Evolutionary conservation across 2,329 filamentous ascomycete genomes (phyloP), one percentile per base, ranked within the genome.

Genomic region (Verticillium isaacii): DNA sequence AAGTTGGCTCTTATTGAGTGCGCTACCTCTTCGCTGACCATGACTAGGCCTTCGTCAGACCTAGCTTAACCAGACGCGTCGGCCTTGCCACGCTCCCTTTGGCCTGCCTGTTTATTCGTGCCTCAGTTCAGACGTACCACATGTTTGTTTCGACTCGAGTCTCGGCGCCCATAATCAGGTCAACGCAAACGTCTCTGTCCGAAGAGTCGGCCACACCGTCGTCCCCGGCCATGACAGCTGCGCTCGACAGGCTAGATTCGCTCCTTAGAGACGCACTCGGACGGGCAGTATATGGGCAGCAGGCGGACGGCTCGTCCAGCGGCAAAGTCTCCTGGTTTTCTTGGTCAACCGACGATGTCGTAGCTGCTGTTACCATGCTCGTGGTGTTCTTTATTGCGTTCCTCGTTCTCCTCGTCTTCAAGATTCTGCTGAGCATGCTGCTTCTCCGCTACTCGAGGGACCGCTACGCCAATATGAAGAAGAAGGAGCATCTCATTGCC

Each of bases 61-160:
- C 95, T 32, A 94, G 96, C 29, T 80, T 99, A 2, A 97, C 92
- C 4, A 91, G 93, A 62, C 87, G 95, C 19, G 85, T 99, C 0
- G 95, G 95, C 1, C 81, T 99, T 1, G 95, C 95, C 0, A 89
- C 98, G 34, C 90, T 99, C 56, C 95, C 95, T 0, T 82, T 99
- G 0, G 94, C 93, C 1, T 98, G 93, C 68, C 87, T 99, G 57
- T 97, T 99, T 75, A 95, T 99, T 73, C 88, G 96, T 54, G 92
- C 96, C 56, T 93, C 92, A 1, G 85, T 98, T 54, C 95, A 99
- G 73, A 97, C 94, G 7, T 99, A 98, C 75, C 91, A 97, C 76
- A 98, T 98, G 94, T 96, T 98, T 71, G 84, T 98, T 15, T 91
- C 93, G 3, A 93, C 92, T 0, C 89, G 96, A 69, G 82, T 97